Evolutionary conservation across 2,329 filamentous ascomycete genomes (phyloP).

Genomic region (Ophiostoma populinum): DNA sequence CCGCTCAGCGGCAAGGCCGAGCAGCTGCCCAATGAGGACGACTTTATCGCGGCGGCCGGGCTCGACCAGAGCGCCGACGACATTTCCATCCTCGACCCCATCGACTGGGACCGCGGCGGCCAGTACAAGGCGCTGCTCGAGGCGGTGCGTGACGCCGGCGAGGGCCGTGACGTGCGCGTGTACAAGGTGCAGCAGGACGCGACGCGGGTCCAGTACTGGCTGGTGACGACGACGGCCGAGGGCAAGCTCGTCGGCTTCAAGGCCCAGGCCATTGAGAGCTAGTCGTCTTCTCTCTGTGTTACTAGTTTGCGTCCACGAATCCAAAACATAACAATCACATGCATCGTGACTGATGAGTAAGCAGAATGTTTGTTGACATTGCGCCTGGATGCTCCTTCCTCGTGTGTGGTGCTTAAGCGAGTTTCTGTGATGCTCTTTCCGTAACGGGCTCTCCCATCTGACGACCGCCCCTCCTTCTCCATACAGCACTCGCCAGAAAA

Average conservation of each 20-base stretch:
- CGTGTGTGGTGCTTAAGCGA: too few species aligned
- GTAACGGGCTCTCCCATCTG: too few species aligned
- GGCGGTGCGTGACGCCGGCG: slow-evolving; percentile 46
- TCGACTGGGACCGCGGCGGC: slow-evolving; percentile 56
- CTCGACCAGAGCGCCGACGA: slow-evolving; percentile 34
- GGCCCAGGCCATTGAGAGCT: slow-evolving; percentile 61
- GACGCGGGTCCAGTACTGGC: slow-evolving; percentile 61
- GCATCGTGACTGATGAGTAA: not conserved
- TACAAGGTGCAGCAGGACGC: slow-evolving; percentile 49
- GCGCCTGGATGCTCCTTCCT: too few species aligned
- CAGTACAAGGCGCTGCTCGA: slow-evolving; percentile 53
- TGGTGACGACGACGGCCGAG: slow-evolving; percentile 33
- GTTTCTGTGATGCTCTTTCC: too few species aligned
- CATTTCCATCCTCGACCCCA: slow-evolving; percentile 47
- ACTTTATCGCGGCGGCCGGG: slow-evolving; percentile 51
- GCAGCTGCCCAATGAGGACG: slow-evolving; percentile 43
- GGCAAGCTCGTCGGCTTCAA: slow-evolving; percentile 56
- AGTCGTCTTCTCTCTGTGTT: too few species aligned
- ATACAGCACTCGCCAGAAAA: too few species aligned
- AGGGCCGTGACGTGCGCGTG: slow-evolving; percentile 53
- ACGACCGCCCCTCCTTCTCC: too few species aligned
- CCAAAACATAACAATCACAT: not conserved
- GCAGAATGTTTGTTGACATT: not conserved
- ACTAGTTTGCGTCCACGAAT: not conserved
- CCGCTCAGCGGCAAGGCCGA: slow-evolving; percentile 32